Evolutionary conservation across 768 basidiomycete genomes (phyloP).

Genomic region (Xerocomellus dryophilus): DNA sequence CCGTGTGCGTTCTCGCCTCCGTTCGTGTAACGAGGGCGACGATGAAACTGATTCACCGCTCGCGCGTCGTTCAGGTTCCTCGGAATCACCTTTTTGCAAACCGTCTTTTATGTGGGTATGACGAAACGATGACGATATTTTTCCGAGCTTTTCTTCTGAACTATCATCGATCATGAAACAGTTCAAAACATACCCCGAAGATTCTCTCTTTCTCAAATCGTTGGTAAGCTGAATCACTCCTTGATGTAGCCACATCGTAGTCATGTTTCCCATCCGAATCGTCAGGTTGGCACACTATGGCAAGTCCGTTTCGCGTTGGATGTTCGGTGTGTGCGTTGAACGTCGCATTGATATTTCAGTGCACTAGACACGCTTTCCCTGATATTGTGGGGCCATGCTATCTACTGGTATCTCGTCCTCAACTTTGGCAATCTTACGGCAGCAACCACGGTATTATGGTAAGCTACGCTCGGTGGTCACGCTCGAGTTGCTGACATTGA

Average conservation of each 20-base stretch:
- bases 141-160: no score
- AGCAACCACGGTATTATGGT: neutral
- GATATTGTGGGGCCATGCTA: neutral
- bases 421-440: neutral
- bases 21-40: no score
- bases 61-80: neutral
- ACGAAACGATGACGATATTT: no score
- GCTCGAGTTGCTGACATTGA: neutral
- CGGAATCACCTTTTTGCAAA: constrained; percentile 3
- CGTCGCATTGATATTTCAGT: neutral
- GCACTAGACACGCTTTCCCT: neutral
- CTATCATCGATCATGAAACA: no score
- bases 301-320: neutral
- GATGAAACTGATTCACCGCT: no score
- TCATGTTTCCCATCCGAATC: no score
- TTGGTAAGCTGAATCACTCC: no score
- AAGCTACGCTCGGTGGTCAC: neutral
- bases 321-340: neutral
- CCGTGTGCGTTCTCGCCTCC: neutral
- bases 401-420: neutral
- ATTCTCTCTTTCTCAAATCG: no score
- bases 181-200: no score
- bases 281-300: neutral
- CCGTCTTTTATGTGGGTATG: neutral
- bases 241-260: no score